Evolutionary conservation across 495 filamentous ascomycete species (phyloP).

Genomic region (Amorphotheca resinae): DNA sequence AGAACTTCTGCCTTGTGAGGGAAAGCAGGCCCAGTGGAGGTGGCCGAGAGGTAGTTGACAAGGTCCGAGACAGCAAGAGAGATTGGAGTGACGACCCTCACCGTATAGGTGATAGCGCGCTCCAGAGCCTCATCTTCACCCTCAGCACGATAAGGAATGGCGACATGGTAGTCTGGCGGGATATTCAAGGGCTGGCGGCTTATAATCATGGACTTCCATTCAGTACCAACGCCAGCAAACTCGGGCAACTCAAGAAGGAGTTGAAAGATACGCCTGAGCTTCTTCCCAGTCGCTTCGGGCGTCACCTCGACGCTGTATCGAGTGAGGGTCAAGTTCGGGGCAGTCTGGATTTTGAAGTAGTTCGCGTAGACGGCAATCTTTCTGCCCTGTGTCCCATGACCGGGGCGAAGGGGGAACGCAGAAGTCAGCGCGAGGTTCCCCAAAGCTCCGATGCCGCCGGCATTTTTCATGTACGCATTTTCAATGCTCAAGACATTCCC

Average conservation of each 20-base stretch:
- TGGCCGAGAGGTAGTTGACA: slow-evolving; percentile 39
- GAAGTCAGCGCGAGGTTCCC: slow-evolving; percentile 7
- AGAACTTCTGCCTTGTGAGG: slow-evolving; percentile 24
- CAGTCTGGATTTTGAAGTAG: slow-evolving; percentile 32
- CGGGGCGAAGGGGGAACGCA: slow-evolving; percentile 30
- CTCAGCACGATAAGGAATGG: slow-evolving; percentile 22
- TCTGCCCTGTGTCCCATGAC: slow-evolving; percentile 35
- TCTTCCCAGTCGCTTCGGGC: slow-evolving; percentile 28
- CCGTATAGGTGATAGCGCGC: slow-evolving; percentile 26
- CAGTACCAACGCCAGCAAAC: slow-evolving; percentile 33
- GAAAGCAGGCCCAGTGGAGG: slow-evolving; percentile 28
- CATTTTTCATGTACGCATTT: slow-evolving; percentile 10
- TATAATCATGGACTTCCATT: slow-evolving; percentile 36
- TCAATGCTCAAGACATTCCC: slow-evolving; percentile 6
- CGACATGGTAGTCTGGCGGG: slow-evolving; percentile 16
- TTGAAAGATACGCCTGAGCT: slow-evolving; percentile 33
- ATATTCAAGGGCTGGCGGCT: slow-evolving; percentile 22
- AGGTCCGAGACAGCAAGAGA: slow-evolving; percentile 36
- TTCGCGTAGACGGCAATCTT: slow-evolving; percentile 38
- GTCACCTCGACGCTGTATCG: slow-evolving; percentile 33
- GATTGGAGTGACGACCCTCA: slow-evolving; percentile 28
- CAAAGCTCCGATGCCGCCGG: slow-evolving; percentile 3
- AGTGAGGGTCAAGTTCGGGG: slow-evolving; percentile 25
- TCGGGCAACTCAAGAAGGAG: slow-evolving; percentile 35
- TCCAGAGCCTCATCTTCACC: slow-evolving; percentile 25